A percentile compares a stretch with the other conserved stretches of the same genome.
Evolutionary conservation across 2,329 filamentous ascomycete genomes (phyloP).

Genomic region (Scedosporium apiospermum): DNA sequence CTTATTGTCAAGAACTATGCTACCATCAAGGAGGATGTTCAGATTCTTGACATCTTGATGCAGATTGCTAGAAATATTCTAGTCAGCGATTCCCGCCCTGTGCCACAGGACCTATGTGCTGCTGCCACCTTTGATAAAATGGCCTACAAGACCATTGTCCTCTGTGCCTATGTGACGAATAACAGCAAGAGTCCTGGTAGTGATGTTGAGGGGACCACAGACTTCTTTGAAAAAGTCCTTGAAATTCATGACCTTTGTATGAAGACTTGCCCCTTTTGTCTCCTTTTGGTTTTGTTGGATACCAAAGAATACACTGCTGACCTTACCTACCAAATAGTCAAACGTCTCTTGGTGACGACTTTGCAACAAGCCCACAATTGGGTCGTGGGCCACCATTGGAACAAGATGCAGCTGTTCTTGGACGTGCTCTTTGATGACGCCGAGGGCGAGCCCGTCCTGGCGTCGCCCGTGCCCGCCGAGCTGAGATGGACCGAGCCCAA

Average conservation of each 20-base stretch:
- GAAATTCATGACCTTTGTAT: slow-evolving; percentile 57
- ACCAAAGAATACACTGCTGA: slow-evolving; percentile 11
- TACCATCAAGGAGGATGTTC: slow-evolving; percentile 51
- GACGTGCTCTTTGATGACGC: slow-evolving; percentile 55
- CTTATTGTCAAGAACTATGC: slow-evolving; percentile 55
- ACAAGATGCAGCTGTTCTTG: slow-evolving; percentile 63
- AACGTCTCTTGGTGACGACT: slow-evolving; percentile 56
- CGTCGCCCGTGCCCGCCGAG: slow-evolving; percentile 32
- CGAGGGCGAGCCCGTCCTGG: slow-evolving; percentile 21
- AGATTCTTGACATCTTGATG: slow-evolving; percentile 57
- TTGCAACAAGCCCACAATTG: slow-evolving; percentile 61
- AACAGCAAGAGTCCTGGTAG: slow-evolving; percentile 55
- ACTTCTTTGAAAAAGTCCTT: slow-evolving; percentile 2
- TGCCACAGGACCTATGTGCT: slow-evolving; percentile 56
- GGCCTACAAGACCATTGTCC: slow-evolving; percentile 55
- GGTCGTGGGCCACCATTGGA: slow-evolving; percentile 59
- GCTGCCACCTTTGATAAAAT: slow-evolving; percentile 57
- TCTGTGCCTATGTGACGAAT: slow-evolving; percentile 53
- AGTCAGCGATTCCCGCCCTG: slow-evolving; percentile 48
- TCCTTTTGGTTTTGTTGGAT: not conserved
- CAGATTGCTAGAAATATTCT: slow-evolving; percentile 56
- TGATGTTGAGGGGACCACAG: slow-evolving; percentile 36
- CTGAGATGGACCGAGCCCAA: slow-evolving; percentile 40
- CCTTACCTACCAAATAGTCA: slow-evolving; percentile 33
- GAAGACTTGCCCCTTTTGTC: not conserved